phyloP scores from a whole-genome alignment of 805 yeast genomes.

The Kluyveromyces nonfermentans region DNA sequence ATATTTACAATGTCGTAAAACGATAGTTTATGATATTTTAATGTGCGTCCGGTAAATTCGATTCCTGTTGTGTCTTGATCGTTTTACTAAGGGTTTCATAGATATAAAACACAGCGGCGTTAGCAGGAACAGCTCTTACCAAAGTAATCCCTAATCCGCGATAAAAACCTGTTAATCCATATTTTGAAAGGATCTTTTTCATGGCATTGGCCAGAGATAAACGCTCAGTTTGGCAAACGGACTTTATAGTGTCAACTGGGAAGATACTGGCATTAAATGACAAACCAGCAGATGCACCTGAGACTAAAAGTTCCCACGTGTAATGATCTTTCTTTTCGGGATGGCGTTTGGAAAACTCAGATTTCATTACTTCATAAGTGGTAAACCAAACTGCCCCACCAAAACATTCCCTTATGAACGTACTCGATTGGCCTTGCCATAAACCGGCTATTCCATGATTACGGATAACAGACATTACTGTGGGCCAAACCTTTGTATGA shows the following conservation, averaged over 20 bases:
- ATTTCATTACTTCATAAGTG: conserved; percentile 56
- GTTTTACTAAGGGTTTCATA: conserved; percentile 45
- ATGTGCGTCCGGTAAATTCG: not conserved
- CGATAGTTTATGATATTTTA: not conserved
- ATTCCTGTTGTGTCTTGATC: conserved; percentile 1
- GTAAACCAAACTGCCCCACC: conserved; percentile 96
- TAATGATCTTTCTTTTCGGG: conserved; percentile 21
- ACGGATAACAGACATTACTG: conserved; percentile 34
- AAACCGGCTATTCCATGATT: conserved; percentile 59
- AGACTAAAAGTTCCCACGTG: conserved; percentile 47
- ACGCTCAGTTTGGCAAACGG: conserved; percentile 55
- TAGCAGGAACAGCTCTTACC: conserved; percentile 78
- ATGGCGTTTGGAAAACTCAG: conserved; percentile 14
- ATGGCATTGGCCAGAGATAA: conserved; percentile 36
- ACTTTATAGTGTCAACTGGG: conserved; percentile 87
- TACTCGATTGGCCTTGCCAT: conserved; percentile 83
- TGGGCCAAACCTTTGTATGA: conserved; percentile 29
- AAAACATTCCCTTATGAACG: conserved; percentile 71
- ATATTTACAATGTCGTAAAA: not conserved
- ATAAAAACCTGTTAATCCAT: conserved; percentile 67
- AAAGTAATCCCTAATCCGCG: conserved; percentile 80
- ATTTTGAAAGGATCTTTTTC: conserved; percentile 34
- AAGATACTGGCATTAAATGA: conserved; percentile 70
- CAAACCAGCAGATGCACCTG: conserved; percentile 86
- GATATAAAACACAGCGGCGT: conserved; percentile 74